Evolutionary conservation across 495 filamentous ascomycete species (phyloP).

Genomic region (Thozetella sp.): DNA sequence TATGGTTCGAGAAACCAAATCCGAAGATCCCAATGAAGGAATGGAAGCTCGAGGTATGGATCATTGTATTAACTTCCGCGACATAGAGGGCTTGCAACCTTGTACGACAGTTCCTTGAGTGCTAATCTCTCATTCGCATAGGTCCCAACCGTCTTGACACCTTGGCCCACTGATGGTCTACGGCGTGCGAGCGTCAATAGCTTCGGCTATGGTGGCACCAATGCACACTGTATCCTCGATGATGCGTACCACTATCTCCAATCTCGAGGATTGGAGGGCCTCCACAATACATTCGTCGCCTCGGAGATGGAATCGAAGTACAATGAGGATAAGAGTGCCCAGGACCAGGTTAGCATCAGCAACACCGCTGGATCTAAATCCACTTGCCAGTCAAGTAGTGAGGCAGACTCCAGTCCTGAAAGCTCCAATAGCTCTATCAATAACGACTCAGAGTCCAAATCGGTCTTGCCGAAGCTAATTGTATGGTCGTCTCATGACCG

Average conservation of each 20-base stretch:
- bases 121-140: constrained; percentile 13
- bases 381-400: too few relatives aligned
- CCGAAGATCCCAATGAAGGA: constrained; percentile 34
- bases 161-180: constrained; percentile 13
- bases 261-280: not conserved
- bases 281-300: not conserved
- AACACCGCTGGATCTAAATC: too few relatives aligned
- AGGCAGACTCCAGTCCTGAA: too few relatives aligned
- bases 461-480: too few relatives aligned
- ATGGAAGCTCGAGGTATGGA: constrained; percentile 34
- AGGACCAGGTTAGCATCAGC: too few relatives aligned
- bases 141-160: constrained; percentile 1
- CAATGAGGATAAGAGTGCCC: too few relatives aligned
- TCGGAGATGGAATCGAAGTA: too few relatives aligned
- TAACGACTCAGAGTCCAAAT: too few relatives aligned
- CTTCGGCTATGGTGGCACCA: constrained; percentile 25
- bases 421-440: too few relatives aligned
- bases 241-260: not conserved
- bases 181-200: constrained; percentile 21
- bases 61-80: too few relatives aligned
- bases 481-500: too few relatives aligned
- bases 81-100: too few relatives aligned
- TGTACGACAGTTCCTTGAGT: not conserved
- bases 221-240: constrained; percentile 22
- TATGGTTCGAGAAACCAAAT: constrained; percentile 44